phyloP scores from a whole-genome alignment of 257 asterid species.

The Ballota nigra region DNA sequence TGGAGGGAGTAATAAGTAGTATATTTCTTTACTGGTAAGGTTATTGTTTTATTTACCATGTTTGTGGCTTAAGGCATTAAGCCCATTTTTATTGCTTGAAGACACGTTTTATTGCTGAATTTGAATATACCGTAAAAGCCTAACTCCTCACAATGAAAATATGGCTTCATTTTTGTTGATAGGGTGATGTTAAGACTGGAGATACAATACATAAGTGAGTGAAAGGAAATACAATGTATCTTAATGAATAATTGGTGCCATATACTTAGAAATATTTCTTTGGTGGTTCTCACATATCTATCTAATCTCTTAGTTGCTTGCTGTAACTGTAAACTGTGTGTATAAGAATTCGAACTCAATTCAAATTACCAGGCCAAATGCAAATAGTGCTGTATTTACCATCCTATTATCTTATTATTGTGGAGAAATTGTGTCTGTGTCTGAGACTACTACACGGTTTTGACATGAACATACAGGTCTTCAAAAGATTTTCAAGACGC shows the following conservation, averaged over 20 bases:
- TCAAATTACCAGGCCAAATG: constrained; percentile 7
- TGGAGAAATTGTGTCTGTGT: constrained; percentile 25
- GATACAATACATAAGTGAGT: not conserved
- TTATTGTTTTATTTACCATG: too few species aligned
- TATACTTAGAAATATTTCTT: not conserved
- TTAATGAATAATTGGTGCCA: not conserved
- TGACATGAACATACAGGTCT: constrained; percentile 78
- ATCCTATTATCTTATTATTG: constrained; percentile 29
- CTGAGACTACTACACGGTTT: constrained; percentile 50
- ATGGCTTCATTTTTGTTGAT: constrained; percentile 10
- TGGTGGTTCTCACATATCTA: not conserved
- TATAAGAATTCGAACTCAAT: constrained; percentile 1
- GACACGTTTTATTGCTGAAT: not conserved
- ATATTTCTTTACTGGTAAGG: too few species aligned
- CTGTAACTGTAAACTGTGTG: not conserved
- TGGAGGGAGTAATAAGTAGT: too few species aligned
- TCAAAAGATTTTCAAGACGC: constrained; percentile 72
- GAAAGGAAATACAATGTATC: not conserved
- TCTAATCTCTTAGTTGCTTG: not conserved
- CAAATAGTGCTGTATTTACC: constrained; percentile 15
- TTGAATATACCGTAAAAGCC: not conserved
- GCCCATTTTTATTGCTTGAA: not conserved
- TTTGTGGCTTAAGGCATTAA: not conserved
- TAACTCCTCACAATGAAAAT: not conserved
- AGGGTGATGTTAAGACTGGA: constrained; percentile 3